Evolutionary conservation across 2,329 filamentous ascomycete species (phyloP), one percentile per base, ranked within the genome.

Genomic region (Hypoxylon sp.): DNA sequence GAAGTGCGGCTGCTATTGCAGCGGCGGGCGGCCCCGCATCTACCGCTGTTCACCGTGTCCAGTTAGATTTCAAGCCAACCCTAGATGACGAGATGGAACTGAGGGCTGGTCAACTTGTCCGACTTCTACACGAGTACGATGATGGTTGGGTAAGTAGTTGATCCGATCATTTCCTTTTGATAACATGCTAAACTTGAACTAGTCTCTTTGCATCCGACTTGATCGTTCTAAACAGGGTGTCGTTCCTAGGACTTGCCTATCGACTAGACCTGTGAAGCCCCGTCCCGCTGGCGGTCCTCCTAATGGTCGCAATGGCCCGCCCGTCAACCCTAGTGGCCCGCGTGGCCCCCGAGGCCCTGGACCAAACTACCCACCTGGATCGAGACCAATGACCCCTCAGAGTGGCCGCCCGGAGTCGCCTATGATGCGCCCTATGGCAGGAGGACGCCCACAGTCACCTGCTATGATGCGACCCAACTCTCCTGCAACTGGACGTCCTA

Each of bases 221-320:
- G 94, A 98, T 80, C 92, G 94, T 71, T 94, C 93, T 67, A 87
- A 92, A 75, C 94, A 98, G 83, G 96, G 96, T 84, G 96, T 98
- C 57, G 93, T 92, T 63, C 96, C 96, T 13, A 90, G 96, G 73
- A 97, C 94, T 39, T 99, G 96, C 82, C 86, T 99, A 54, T 98
- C 96, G 13, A 92, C 93, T 64, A 91, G 94, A 54, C 93, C 95
- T 17, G 92, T 98, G 69, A 98, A 97, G 84, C 93, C 94, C 51
- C 91, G 94, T 50, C 84, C 88, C 44, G 83, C 83, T 19, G 83
- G 80, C 59, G 82, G 83, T 32, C 83, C 83, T 56, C 85, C 75
- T 19, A 70, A 74, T 39, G 55, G 70, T 48, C 75, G 85, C 57
- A 83, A 84, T 67, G 87, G 87, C 39, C 87, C 84, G 67, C 86